Percentiles rank a stretch among this genome's conserved stretches.
phyloP scores from a whole-genome alignment of 2,329 filamentous ascomycete genomes.

The Sphaerulina musiva region DNA sequence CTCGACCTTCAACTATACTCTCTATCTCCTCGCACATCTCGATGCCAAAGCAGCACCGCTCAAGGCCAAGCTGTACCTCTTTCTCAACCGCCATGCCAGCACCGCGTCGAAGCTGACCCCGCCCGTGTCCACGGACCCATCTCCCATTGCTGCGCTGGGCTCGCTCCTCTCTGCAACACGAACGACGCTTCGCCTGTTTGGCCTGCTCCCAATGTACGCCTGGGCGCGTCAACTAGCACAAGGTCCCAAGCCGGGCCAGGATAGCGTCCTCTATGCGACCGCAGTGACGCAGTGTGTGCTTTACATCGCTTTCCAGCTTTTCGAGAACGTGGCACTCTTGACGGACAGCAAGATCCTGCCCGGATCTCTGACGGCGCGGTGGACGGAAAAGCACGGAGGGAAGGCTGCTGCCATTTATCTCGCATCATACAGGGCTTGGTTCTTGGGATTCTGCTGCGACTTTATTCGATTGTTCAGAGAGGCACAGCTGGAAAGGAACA shows the following conservation, averaged over 20 bases:
- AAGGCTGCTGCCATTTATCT: slow-evolving; percentile 37
- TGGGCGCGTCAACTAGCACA: slow-evolving; percentile 39
- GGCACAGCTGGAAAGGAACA: slow-evolving; percentile 37
- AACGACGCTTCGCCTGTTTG: slow-evolving; percentile 41
- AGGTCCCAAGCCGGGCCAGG: slow-evolving; percentile 39
- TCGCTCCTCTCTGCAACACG: slow-evolving; percentile 38
- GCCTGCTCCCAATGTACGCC: slow-evolving; percentile 41
- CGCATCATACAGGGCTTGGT: slow-evolving; percentile 40
- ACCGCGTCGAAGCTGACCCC: slow-evolving; percentile 15
- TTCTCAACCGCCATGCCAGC: slow-evolving; percentile 28
- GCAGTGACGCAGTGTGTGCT: slow-evolving; percentile 38
- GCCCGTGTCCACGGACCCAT: slow-evolving; percentile 21
- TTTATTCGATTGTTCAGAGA: slow-evolving; percentile 39
- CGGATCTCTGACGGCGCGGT: slow-evolving; percentile 31
- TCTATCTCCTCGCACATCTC: slow-evolving; percentile 42
- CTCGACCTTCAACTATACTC: slow-evolving; percentile 43
- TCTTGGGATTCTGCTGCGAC: slow-evolving; percentile 40
- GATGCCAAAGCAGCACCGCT: slow-evolving; percentile 36
- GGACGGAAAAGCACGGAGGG: slow-evolving; percentile 30
- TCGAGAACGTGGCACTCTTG: slow-evolving; percentile 41
- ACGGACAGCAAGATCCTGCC: slow-evolving; percentile 39
- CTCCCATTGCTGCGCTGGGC: slow-evolving; percentile 33
- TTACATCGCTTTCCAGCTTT: slow-evolving; percentile 40
- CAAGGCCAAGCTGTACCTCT: slow-evolving; percentile 31
- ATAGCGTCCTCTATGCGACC: slow-evolving; percentile 39